These are phyloP conservation scores for Tetragonia tetragonoides DNA, from an alignment of 148 eudicot genomes.

Conservation along the genomic window DNA sequence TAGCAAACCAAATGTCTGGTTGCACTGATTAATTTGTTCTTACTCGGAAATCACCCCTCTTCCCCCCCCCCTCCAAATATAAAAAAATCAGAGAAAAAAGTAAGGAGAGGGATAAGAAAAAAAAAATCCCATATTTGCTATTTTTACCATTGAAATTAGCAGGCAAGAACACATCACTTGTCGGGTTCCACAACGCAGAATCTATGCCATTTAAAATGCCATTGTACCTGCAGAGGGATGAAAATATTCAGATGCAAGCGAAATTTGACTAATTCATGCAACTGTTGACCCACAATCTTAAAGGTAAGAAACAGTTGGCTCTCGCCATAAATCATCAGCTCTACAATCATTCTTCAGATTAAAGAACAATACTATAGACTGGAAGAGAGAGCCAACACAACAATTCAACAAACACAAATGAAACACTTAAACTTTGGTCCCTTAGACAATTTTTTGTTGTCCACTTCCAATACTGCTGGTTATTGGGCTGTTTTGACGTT, in stretches of 20 bases:
- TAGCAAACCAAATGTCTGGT: neutral
- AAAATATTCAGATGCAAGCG: neutral
- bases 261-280: neutral
- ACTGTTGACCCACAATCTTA: neutral
- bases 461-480: no score
- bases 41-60: neutral
- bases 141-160: conserved; percentile 62
- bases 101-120: neutral
- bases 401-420: neutral
- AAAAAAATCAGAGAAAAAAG: neutral
- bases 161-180: conserved; percentile 62
- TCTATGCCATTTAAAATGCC: conserved; percentile 88
- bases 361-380: neutral
- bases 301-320: neutral
- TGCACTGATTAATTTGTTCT: neutral
- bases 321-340: neutral
- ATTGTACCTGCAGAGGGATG: conserved; percentile 49
- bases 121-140: neutral
- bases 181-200: conserved; percentile 73
- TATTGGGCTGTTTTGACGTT: neutral
- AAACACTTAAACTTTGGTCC: neutral
- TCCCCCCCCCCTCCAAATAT: neutral
- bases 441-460: neutral
- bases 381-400: neutral
- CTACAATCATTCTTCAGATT: neutral